Base-by-base conservation (phyloP, 108 stramenopile genomes). In the Skeletonema costatum region DNA sequence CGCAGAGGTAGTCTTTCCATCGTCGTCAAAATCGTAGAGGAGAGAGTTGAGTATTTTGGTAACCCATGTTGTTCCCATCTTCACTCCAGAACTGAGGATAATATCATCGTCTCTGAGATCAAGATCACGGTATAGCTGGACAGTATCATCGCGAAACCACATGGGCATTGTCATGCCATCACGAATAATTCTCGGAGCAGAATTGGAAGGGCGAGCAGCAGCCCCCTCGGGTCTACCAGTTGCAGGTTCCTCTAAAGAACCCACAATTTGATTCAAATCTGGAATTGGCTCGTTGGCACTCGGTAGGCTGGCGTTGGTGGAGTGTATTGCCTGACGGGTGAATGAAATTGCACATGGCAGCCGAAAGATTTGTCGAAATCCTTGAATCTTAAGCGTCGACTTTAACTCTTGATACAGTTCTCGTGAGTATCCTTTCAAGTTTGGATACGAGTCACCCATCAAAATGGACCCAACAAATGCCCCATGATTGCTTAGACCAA, bases 161-260 rank as follows among this genome's bases (percentile, higher is more conserved):
- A 46, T 6, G 41, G 72, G 72, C 65, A 73, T 44, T 1, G 72
- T 38, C 5, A 73, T 35, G 32, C 65, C 72, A 31, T 73, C 65
- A 14, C 29, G 41, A 29, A 16, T 9, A 2, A 67, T 25, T 46
- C 30, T 21, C 1, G 66, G 66, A 12, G 12, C 14, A 29, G 66
- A 32, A 46, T 46, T 46, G 44, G 44, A 3, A 39, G 66, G 4
- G 14, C 0, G 7, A 12, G 39, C 8, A 44, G 39, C 19, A 25
- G 25, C 25, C 9, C 39, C 66, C 19, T 9, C 13, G 14, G 66
- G 66, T 46, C 66, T 41, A 29, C 17, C 66, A 0, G 41, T 42
- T 39, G 66, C 39, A 30, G 66, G 66, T 46, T 44, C 13, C 42
- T 67, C 66, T 25, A 67, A 29, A 29, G 36, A 67, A 46, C 14